Conservation (phyloP, 352 stramenopile genomes). For the Thalassiosira hispida region DNA sequence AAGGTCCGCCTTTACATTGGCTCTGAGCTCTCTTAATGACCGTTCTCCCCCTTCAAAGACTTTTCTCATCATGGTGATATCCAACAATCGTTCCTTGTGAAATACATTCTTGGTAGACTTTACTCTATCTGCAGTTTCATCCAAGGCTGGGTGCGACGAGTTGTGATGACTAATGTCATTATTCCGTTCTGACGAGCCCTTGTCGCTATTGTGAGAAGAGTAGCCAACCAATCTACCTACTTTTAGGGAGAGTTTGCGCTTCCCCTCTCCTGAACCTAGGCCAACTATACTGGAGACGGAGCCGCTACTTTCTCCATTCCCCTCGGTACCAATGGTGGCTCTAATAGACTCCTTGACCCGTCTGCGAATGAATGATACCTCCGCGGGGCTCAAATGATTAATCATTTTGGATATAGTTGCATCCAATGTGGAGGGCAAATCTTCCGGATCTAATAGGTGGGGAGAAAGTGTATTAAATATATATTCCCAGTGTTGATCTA, state of each 20-base stretch:
- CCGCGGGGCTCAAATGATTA: slow-evolving; percentile 56
- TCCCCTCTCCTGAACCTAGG: not conserved
- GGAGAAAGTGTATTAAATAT: slow-evolving; percentile 60
- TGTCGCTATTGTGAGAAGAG: not conserved
- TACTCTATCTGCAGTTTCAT: slow-evolving; percentile 32
- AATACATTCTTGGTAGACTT: slow-evolving; percentile 33
- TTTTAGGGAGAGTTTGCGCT: slow-evolving; percentile 8
- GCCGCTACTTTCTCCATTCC: not conserved
- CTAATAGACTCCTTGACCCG: not conserved
- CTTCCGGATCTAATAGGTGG: slow-evolving; percentile 71
- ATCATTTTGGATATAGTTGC: slow-evolving; percentile 53
- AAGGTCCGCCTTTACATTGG: not conserved
- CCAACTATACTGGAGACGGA: not conserved
- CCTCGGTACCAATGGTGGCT: not conserved
- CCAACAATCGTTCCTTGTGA: slow-evolving; percentile 49
- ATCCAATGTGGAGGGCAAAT: slow-evolving; percentile 67
- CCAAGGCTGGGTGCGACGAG: slow-evolving; percentile 18
- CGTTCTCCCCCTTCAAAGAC: slow-evolving; percentile 52
- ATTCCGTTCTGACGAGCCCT: not conserved
- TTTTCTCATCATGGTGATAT: slow-evolving; percentile 32
- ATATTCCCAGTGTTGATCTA: slow-evolving; percentile 29
- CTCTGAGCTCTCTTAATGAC: slow-evolving; percentile 26
- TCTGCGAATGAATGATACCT: slow-evolving; percentile 54
- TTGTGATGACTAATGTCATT: not conserved
- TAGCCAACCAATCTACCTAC: slow-evolving; percentile 13